Evolutionary conservation across 2,329 filamentous ascomycete species (phyloP).

Genomic region (Dissoconium aciculare): DNA sequence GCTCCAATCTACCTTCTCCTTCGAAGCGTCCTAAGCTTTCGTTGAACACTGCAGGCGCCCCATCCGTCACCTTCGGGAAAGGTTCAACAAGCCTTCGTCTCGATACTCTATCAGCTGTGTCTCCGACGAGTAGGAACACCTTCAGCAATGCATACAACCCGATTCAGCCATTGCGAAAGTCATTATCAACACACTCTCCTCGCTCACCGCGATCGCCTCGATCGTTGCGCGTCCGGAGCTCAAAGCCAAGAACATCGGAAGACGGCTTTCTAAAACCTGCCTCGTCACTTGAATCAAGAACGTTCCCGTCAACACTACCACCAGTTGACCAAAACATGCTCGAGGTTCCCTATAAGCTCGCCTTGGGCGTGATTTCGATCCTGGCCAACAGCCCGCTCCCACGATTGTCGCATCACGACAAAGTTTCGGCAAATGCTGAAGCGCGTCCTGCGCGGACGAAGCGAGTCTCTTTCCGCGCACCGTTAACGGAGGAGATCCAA

Average conservation of each 20-base stretch:
- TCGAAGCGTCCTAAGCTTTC: constrained; percentile 43
- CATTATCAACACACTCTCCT: constrained; percentile 21
- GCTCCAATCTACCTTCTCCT: constrained; percentile 13
- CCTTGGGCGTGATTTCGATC: constrained; percentile 33
- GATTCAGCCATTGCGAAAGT: constrained; percentile 20
- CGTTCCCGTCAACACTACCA: not conserved
- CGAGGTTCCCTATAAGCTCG: constrained; percentile 31
- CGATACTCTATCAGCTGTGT: constrained; percentile 39
- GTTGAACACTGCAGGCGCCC: constrained; percentile 39
- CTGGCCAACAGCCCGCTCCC: constrained; percentile 31
- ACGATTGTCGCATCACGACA: constrained; percentile 12
- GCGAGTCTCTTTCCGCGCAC: constrained; percentile 40
- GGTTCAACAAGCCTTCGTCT: constrained; percentile 40
- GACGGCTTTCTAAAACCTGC: not conserved
- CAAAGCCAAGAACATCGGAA: not conserved
- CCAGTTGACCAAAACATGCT: too few species aligned
- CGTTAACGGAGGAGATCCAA: constrained; percentile 44
- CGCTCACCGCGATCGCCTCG: constrained; percentile 3
- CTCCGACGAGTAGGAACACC: constrained; percentile 47
- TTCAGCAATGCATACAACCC: constrained; percentile 45
- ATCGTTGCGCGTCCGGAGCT: constrained; percentile 1
- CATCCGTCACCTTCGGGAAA: constrained; percentile 36
- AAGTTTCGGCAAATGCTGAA: constrained; percentile 24
- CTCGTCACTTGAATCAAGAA: not conserved
- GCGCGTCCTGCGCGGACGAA: constrained; percentile 42